Evolutionary conservation across 108 stramenopile genomes (phyloP), one percentile per base, ranked within the genome.

Genomic region (Skeletonema menzelii): DNA sequence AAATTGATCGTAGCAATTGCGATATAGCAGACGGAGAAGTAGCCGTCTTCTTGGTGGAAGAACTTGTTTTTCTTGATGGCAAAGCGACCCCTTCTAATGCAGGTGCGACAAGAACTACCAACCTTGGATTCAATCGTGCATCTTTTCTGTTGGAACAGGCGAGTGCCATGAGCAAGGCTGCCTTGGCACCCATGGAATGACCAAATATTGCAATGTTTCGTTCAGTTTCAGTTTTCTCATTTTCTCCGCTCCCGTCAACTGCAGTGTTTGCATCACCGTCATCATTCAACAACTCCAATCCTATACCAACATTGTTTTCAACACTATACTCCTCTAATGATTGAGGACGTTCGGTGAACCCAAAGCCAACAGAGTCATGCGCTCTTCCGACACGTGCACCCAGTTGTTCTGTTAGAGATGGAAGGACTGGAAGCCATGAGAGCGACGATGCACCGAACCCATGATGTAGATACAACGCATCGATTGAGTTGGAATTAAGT

Each of bases 371-470:
- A 8, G 91, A 88, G 75, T 94, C 93, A 69, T 94, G 93, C 0
- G 84, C 91, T 14, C 90, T 28, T 27, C 75, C 87, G 19, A 84
- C 73, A 26, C 67, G 30, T 26, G 84, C 82, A 38, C 71, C 65
- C 27, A 89, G 31, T 35, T 73, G 71, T 47, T 84, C 57, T 5
- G 76, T 82, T 46, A 91, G 72, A 4, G 83, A 58, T 11, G 86
- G 82, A 20, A 91, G 65, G 8, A 80, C 83, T 19, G 89, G 88
- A 20, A 89, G 73, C 91, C 88, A 90, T 10, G 89, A 93, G 27
- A 94, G 76, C 8, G 91, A 91, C 13, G 86, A 89, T 27, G 93
- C 93, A 4, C 93, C 93, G 69, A 94, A 94, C 14, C 93, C 93
- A 63, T 94, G 93, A 59, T 94, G 88, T 31, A 88, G 63, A 63